These are phyloP conservation scores for Acacia concinna DNA, from an alignment of 331 rosid species.

Conservation along the genomic window DNA sequence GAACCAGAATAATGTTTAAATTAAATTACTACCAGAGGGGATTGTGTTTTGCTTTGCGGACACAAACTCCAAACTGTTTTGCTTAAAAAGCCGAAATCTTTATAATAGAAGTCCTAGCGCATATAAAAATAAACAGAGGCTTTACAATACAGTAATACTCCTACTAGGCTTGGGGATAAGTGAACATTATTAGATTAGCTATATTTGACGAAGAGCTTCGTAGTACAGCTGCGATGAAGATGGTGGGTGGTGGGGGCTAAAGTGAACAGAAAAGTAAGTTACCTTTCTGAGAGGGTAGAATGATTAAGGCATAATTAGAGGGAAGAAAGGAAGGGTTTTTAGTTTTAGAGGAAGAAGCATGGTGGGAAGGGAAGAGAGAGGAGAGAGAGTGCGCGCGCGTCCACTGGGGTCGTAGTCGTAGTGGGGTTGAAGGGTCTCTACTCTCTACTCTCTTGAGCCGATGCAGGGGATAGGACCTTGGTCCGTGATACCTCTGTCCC, in stretches of 20 bases:
- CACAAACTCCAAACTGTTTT: constrained; percentile 58
- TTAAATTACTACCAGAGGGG: constrained; percentile 26
- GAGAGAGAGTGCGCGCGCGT: not conserved
- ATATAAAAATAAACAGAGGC: constrained; percentile 11
- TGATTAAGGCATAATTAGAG: constrained; percentile 61
- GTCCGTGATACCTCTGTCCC: constrained; percentile 74
- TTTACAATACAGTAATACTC: not conserved
- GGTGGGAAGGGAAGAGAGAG: too few relatives aligned
- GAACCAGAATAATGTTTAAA: constrained; percentile 33
- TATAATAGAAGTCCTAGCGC: not conserved
- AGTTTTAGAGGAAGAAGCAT: constrained; percentile 35
- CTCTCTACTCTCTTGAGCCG: too few relatives aligned
- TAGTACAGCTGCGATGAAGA: not conserved
- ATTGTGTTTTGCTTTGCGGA: constrained; percentile 42
- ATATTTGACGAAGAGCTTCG: not conserved
- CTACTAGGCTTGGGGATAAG: constrained; percentile 29
- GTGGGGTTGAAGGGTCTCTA: constrained; percentile 20
- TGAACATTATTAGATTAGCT: not conserved
- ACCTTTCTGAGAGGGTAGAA: constrained; percentile 50
- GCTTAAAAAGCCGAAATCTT: constrained; percentile 34
- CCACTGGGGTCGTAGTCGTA: constrained; percentile 24
- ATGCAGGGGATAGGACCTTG: constrained; percentile 52
- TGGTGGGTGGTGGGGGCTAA: not conserved
- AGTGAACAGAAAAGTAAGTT: constrained; percentile 38
- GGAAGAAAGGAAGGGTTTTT: not conserved